phyloP scores from a whole-genome alignment of 2,329 filamentous ascomycete genomes.

The Trichoderma semiorbis region DNA sequence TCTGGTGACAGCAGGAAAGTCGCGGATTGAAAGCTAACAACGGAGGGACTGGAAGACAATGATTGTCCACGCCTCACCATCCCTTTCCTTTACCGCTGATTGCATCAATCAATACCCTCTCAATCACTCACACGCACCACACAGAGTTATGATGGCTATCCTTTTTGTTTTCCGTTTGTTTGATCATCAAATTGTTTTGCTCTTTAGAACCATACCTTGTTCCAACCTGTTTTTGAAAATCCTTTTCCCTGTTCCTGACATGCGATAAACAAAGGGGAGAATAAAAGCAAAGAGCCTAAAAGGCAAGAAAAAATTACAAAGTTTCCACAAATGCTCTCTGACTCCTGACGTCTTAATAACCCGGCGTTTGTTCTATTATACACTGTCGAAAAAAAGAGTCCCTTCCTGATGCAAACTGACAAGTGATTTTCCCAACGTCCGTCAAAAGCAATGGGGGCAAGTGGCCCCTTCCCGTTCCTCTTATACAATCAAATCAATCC shows the following conservation, averaged over 20 bases:
- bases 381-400: not conserved
- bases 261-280: not conserved
- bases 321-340: conserved; percentile 1
- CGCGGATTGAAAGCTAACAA: conserved; percentile 17
- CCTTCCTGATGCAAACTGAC: conserved; percentile 9
- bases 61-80: not conserved
- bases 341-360: conserved; percentile 7
- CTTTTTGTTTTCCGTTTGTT: not conserved
- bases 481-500: not conserved
- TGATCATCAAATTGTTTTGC: not conserved
- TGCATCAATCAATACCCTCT: not conserved
- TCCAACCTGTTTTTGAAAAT: not conserved
- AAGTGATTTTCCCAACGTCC: not conserved
- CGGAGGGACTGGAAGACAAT: not conserved
- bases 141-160: not conserved
- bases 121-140: not conserved
- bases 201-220: not conserved
- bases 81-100: no score
- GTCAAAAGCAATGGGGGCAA: not conserved
- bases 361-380: conserved; percentile 19
- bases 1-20: conserved; percentile 22
- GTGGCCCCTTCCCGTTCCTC: not conserved
- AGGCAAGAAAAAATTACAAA: not conserved
- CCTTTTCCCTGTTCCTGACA: not conserved
- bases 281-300: not conserved